These are phyloP conservation scores for Leccinum subgranulosum DNA, from an alignment of 768 basidiomycete species.

Conservation along the genomic window DNA sequence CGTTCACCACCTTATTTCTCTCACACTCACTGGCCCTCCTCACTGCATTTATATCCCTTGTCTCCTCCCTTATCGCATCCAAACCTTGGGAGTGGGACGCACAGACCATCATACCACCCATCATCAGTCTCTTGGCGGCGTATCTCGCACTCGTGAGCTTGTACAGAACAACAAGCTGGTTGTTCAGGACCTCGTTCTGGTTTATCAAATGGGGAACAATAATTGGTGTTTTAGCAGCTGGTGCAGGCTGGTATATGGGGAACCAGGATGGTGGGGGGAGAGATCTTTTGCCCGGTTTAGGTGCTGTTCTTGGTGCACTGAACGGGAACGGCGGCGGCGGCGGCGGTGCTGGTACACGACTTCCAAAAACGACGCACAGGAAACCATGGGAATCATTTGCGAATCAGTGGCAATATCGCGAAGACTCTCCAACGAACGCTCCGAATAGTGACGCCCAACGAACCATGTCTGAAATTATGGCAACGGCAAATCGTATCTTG, in stretches of 20 bases:
- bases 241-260: slow-evolving; percentile 52
- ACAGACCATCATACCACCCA: slow-evolving; percentile 66
- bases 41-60: slow-evolving; percentile 46
- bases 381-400: slow-evolving; percentile 70
- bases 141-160: slow-evolving; percentile 76
- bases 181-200: slow-evolving; percentile 63
- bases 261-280: slow-evolving; percentile 32
- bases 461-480: slow-evolving; percentile 45
- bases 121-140: slow-evolving; percentile 67
- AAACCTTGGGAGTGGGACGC: slow-evolving; percentile 62
- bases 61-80: slow-evolving; percentile 45
- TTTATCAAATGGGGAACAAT: slow-evolving; percentile 77
- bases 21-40: slow-evolving; percentile 51
- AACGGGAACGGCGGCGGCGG: slow-evolving; percentile 36
- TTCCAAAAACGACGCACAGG: slow-evolving; percentile 26
- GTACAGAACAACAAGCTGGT: slow-evolving; percentile 77
- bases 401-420: slow-evolving; percentile 53
- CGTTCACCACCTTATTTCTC: slow-evolving; percentile 46
- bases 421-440: slow-evolving; percentile 16
- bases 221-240: slow-evolving; percentile 50
- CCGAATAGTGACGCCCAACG: slow-evolving; percentile 39
- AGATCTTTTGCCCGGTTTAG: slow-evolving; percentile 39
- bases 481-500: slow-evolving; percentile 29
- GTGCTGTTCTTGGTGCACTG: slow-evolving; percentile 40
- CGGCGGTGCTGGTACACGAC: slow-evolving; percentile 27